These are phyloP conservation scores for Pigoraptor vietnamica DNA, from an alignment of 78 protist species.

Conservation along the genomic window DNA sequence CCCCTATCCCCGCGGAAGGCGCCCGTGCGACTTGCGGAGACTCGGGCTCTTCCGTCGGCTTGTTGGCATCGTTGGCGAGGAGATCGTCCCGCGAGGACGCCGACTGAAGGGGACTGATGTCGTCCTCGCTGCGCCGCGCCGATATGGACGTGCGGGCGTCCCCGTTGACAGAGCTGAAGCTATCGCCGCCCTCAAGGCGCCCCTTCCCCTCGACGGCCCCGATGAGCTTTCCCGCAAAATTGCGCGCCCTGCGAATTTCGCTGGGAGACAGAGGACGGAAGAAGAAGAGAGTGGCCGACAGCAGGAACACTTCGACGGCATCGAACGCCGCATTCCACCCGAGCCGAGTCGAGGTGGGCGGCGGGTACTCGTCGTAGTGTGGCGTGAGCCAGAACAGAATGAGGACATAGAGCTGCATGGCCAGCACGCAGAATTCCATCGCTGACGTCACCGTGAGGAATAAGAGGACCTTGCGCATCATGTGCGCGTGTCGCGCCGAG, in stretches of 20 bases:
- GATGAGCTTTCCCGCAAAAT: background rate
- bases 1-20: background rate
- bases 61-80: background rate
- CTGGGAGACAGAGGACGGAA: background rate
- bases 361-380: background rate
- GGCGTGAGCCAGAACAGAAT: background rate
- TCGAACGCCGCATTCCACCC: background rate
- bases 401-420: background rate
- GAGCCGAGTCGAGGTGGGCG: background rate
- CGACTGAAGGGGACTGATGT: background rate
- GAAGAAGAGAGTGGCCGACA: background rate
- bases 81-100: background rate
- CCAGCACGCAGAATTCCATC: background rate
- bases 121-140: background rate
- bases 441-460: background rate
- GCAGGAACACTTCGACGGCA: background rate
- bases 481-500: background rate
- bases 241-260: background rate
- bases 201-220: background rate
- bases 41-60: background rate
- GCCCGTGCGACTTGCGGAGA: background rate
- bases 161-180: background rate
- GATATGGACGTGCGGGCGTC: background rate
- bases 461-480: background rate
- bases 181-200: background rate